Percentiles rank a stretch among this genome's conserved stretches.
Conservation (phyloP, 345 rosid species). For the Turritis glabra region DNA sequence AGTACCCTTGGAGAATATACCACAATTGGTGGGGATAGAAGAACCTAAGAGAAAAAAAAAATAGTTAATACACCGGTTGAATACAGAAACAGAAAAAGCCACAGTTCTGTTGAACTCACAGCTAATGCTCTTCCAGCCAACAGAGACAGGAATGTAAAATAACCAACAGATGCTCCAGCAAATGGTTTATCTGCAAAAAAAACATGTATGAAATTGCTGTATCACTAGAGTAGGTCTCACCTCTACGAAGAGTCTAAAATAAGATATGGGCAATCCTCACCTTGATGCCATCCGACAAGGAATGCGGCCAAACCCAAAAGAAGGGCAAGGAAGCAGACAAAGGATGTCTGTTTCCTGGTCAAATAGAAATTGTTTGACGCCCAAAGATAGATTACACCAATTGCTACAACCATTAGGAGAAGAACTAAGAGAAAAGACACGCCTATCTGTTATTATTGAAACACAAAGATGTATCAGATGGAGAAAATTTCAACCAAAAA, state of each 20-base stretch:
- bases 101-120: conserved; percentile 48
- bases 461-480: conserved; percentile 40
- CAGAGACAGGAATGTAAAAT: conserved; percentile 88
- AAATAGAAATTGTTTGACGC: conserved; percentile 98
- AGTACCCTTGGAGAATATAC: conserved; percentile 98
- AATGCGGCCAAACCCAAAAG: conserved; percentile 99
- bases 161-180: conserved; percentile 99
- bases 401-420: conserved; percentile 85
- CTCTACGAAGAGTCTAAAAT: conserved; percentile 19
- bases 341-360: conserved; percentile 82
- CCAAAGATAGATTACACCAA: conserved; percentile 95
- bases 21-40: conserved; percentile 98
- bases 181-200: conserved; percentile 75
- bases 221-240: conserved; percentile 14
- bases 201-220: conserved; percentile 22
- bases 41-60: conserved; percentile 57
- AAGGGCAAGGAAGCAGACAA: conserved; percentile 90
- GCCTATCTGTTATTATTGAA: conserved; percentile 68
- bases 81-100: conserved; percentile 23
- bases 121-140: conserved; percentile 97
- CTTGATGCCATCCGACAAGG: conserved; percentile 86
- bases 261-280: conserved; percentile 43
- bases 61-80: background rate
- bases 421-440: conserved; percentile 88
- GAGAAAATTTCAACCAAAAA: conserved; percentile 20